Evolutionary conservation across 495 filamentous ascomycete species (phyloP), one percentile per base, ranked within the genome.

Genomic region (Achaetomiella virescens): DNA sequence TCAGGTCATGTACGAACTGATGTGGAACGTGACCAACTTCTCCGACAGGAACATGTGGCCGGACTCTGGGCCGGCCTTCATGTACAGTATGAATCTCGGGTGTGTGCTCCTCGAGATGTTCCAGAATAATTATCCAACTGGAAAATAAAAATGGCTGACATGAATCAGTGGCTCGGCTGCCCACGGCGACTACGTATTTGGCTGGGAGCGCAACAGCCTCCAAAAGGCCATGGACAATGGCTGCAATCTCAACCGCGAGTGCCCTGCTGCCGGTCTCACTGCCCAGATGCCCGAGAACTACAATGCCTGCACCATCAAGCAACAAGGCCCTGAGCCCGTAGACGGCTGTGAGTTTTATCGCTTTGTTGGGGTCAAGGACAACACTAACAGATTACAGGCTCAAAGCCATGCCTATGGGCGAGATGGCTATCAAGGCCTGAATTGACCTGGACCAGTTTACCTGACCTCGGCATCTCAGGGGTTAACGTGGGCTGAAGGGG

Each of bases 161-260:
- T 50, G 5, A 1, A 6, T 3, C 12, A 74, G 72, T 55, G 74
- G 74, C 50, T 61, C 74, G n/a, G 74, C 74, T 27, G 74, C 74
- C 43, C 87, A 90, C 70, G 86, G 84, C 53, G 87, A 90, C 72
- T 90, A 90, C 74, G 68, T 91, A 60, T 88, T 87, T 64, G 88
- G 88, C 61, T 92, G 88, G 88, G 78, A 91, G 66, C 73, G 75
- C 29, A 62, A 74, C 22, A 72, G 77, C 50, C 80, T 91, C 48
- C 84, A 90, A 66, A 72, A 75, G 51, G 84, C 82, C 52, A 75
- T 87, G 69, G 72, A 86, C 59, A 73, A 72, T 61, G 40, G 54
- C 58, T 90, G 86, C 74, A 81, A 79, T 58, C 74, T 79, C 41
- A 76, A 79, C 73, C 65, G 60, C 24, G 71, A 73, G 65, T 79